Evolutionary conservation across 225 moss, liverwort and hornwort genomes (phyloP), one percentile per base, ranked within the genome.

Genomic region (Physcomitrellopsis africana): DNA sequence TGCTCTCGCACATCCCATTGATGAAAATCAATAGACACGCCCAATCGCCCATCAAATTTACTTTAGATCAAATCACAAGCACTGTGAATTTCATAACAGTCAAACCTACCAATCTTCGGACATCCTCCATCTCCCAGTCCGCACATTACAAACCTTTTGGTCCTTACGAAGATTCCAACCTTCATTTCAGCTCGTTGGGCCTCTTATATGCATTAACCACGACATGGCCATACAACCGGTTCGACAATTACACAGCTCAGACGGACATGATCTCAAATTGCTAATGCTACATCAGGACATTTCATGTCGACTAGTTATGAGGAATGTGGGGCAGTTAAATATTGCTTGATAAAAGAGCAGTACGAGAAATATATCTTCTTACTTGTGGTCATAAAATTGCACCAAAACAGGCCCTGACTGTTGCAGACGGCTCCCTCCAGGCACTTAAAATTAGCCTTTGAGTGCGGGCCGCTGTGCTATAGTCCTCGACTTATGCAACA

Each of bases 1-100:
- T 86, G 69, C 90, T 93, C 90, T 99, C 99, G 19, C 54, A 86
- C 99, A 99, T 99, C 72, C 95, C 99, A 68, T 95, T 99, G 37
- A 93, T 99, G 67, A 99, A 99, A 93, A 99, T 95, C 95, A 95
- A 93, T 47, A 22, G 60, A 37, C 32, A 67, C 70, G 67, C 58
- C 24, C 14, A 48, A n/a, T 11, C 29, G 43, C 44, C 18, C 22
- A 73, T 73, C 53, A 76, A 51, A 44, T 20, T 37, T 22, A 13
- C 19, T 51, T 60, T 24, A 24, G 51, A 37, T 42, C 51, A 1
- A 24, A 24, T 24, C 24, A 24, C 24, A 24, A 24, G 24, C 24
- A 24, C 24, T 24, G 24, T 24, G 24, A 24, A 63, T 51, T 48
- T 27, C 13, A 17, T 47, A 60, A 19, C 29, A 60, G 47, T 29